Evolutionary conservation across 2,329 filamentous ascomycete genomes (phyloP), one percentile per base, ranked within the genome.

Genomic region (Ophiostoma sp.): DNA sequence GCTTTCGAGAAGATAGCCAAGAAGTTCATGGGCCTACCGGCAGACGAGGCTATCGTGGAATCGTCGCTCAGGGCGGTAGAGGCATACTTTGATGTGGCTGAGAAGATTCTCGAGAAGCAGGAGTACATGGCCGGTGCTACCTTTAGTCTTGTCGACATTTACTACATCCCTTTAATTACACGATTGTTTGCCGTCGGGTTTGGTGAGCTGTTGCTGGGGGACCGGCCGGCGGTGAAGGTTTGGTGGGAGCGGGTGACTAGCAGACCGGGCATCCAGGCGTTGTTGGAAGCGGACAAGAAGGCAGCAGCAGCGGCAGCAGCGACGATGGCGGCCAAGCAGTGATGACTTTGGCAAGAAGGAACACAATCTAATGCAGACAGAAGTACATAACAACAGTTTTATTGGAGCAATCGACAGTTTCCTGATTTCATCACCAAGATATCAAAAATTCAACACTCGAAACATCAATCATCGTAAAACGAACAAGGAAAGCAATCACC

Each of bases 1-100:
- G 77, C 78, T 64, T 84, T 85, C 73, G 83, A 86, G 77, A 85
- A 83, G 75, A 83, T 84, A 76, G 82, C 77, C 76, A 85, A 85
- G 74, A 81, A 74, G 63, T 81, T 84, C 77, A 82, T 85, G 77
- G 82, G 83, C 3, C 75, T 84, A 73, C 80, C 82, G 75, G 71
- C 82, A 31, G 77, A 85, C 77, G 84, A 85, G 3, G 78, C 79
- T 39, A 80, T 82, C 2, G 80, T 86, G 68, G 77, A 80, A 15
- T 79, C 78, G 73, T 81, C 83, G 64, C 74, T 84, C 75, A 75
- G 75, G 75, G 81, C 79, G 57, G 75, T 86, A 52, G 81, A 83
- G 78, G 68, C 70, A 68, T 85, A 83, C 77, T 84, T 86, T 74
- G 83, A 85, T 75, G 78, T 84, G 31, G 81, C 80, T 66, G 84